Base-by-base conservation (phyloP, 805 yeast genomes). In the Yamadazyma phyllophila region DNA sequence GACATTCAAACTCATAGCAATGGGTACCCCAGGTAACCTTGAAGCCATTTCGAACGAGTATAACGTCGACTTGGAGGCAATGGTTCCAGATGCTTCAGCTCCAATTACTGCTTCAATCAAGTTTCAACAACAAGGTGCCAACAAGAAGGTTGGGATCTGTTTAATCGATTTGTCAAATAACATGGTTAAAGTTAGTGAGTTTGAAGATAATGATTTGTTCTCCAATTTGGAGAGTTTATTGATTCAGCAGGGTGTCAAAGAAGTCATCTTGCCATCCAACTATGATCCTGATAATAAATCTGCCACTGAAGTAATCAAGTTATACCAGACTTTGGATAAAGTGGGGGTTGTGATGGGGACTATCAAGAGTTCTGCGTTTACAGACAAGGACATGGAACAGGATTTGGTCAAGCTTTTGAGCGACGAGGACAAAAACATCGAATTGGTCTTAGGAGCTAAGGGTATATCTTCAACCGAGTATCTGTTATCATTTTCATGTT, bases 1-100 rank as follows among this genome's bases (percentile, higher is more conserved):
- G 59, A 67, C 64, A 49, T 92, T 96, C 78, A 72, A 63, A 41
- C 67, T 77, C 43, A 54, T 68, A 51, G 77, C 71, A 46, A 66
- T 74, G 36, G 97, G 96, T 0, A 84, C 96, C 1, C 97, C 98
- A 0, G 99, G 99, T 5, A 91, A 94, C 63, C 67, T 91, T 41
- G 87, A 83, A 47, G 82, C 52, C 7, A 54, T 71, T 38, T 56
- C 68, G 7, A 58, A 54, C 39, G 68, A 63, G 40, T 71, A 71
- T 50, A 69, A 66, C 6, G 57, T 69, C 15, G 68, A 69, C 43
- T 54, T 71, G 39, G 96, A 88, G 53, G 90, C 85, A 29, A 66
- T 88, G 65, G 71, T 89, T 49, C 58, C 56, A 30, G 75, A 71
- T 51, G 67, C 70, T 39, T 65, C 73, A 4, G 59, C 62, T 16